Evolutionary conservation across 805 yeast genomes (phyloP).

Genomic region (Lipomyces chichibuensis): DNA sequence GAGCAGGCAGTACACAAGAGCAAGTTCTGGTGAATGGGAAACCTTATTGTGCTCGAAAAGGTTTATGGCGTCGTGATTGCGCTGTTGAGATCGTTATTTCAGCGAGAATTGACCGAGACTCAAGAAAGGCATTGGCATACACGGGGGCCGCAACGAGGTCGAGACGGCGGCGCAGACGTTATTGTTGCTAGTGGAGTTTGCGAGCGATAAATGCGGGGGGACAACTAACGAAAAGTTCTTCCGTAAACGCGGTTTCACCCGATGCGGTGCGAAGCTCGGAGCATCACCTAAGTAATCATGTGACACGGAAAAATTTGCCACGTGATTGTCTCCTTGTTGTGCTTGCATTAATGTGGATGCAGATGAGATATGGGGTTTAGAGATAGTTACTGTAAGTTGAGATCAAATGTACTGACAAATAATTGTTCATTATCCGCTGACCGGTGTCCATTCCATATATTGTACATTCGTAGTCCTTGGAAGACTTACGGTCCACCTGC

Average conservation of each 20-base stretch:
- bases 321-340: not conserved
- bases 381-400: too few relatives aligned
- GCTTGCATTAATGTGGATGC: not conserved
- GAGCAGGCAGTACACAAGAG: not conserved
- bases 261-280: not conserved
- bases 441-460: too few relatives aligned
- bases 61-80: not conserved
- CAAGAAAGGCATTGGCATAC: not conserved
- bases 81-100: not conserved
- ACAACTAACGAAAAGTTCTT: not conserved
- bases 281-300: not conserved
- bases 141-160: not conserved
- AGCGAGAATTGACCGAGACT: not conserved
- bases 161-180: not conserved
- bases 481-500: too few relatives aligned
- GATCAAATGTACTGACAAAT: too few relatives aligned
- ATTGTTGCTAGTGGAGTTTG: not conserved
- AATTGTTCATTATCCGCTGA: too few relatives aligned
- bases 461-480: too few relatives aligned
- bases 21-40: not conserved
- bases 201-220: not conserved
- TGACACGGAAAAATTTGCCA: too few relatives aligned
- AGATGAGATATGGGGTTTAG: not conserved
- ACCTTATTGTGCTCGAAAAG: too few relatives aligned
- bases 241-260: not conserved